Base-by-base conservation (phyloP, 768 basidiomycete genomes). In the Boletus rex-veris region DNA sequence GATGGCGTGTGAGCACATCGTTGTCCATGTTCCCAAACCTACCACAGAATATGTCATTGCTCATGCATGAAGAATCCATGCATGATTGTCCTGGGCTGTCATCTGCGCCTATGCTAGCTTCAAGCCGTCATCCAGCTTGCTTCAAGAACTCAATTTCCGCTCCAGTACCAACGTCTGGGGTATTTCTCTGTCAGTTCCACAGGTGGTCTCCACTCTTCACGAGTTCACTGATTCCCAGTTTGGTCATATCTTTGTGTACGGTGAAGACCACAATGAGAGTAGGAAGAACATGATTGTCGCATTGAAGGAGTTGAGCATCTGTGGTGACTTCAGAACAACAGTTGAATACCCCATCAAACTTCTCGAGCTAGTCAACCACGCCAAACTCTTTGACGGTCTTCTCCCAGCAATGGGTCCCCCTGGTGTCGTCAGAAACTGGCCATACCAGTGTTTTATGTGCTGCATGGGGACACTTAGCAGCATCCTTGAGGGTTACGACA, bases 241-340 rank as follows among this genome's bases (percentile, higher is more conserved):
- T 65, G 97, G 97, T 50, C 97, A 99, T 69, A 98, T 98, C 68
- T 99, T 99, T 62, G 97, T 96, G 16, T 98, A 98, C 63, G 97
- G 97, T 48, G 90, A 95, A 71, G 96, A 98, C 68, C 91, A 97
- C 60, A 77, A 83, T 55, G 95, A 98, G 73, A 90, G 90, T 64
- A 74, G 97, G 64, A 98, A 99, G 79, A 98, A 98, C 70, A 99
- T 99, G 96, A 96, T 99, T 56, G 90, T 99, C 60, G 97, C 97
- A 3, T 76, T 99, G 63, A 98, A 98, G 76, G 97, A 98, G 72
- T 78, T 98, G 59, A 94, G 92, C 71, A 98, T 99, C 70, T 92
- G 97, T 62, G 97, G 97, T 53, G 97, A 99, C 72, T 99, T 99
- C 79, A 77, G 97, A 58, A 97, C 94, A 14, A 99, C 97, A 0